phyloP scores from a whole-genome alignment of 441 rosid species.

The Populus hybrid region DNA sequence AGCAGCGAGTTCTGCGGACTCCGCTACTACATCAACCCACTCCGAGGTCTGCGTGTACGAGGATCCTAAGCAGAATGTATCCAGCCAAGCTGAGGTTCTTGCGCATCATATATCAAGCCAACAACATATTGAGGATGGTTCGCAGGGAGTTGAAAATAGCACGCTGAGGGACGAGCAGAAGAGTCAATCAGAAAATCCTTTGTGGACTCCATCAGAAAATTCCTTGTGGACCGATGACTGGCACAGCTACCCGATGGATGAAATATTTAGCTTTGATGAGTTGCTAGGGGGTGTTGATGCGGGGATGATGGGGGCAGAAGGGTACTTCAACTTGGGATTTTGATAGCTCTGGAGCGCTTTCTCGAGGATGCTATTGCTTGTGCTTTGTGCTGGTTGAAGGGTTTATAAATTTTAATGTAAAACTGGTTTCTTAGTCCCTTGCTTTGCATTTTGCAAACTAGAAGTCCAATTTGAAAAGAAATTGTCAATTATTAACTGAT shows the following conservation, averaged over 20 bases:
- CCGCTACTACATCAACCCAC: conserved; percentile 27
- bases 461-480: not conserved
- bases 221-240: conserved; percentile 8
- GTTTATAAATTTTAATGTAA: not conserved
- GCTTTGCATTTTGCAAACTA: not conserved
- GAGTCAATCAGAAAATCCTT: not conserved
- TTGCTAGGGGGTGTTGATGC: conserved; percentile 30
- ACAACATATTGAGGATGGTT: not conserved
- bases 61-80: conserved; percentile 14
- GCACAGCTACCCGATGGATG: conserved; percentile 30
- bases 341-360: not conserved
- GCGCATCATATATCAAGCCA: not conserved
- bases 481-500: not conserved
- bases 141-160: not conserved
- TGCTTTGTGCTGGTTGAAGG: not conserved
- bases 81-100: not conserved
- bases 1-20: conserved; percentile 26
- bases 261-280: conserved; percentile 59
- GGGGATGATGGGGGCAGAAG: not conserved
- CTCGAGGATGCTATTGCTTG: not conserved
- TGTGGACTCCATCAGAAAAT: not conserved
- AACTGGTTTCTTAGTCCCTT: not conserved
- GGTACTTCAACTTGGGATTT: not conserved
- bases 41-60: conserved; percentile 48
- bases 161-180: not conserved